Evolutionary conservation across 2,329 filamentous ascomycete species (phyloP), one percentile per base, ranked within the genome.

Genomic region (Venturia oleaginea): DNA sequence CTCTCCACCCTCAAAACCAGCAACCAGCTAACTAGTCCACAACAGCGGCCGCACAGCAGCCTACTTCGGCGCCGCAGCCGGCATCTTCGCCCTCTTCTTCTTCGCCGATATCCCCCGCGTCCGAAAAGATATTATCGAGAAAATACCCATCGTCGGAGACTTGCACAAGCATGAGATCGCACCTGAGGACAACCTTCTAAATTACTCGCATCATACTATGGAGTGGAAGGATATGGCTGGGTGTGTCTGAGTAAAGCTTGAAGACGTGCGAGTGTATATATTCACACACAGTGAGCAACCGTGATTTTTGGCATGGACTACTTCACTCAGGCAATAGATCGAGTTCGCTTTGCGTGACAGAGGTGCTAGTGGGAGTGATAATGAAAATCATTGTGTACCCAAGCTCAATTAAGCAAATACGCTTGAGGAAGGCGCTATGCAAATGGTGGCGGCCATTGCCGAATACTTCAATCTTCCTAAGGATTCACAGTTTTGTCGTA

Each of bases 41-140:
- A 24, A 46, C 51, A 59, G 65, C 63, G 63, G 46, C 57, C 63
- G 61, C 19, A 78, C 84, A 61, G 81, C 79, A 55, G 80, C 75
- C 63, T 78, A 78, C 59, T 86, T 86, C 75, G 85, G 83, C 68
- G 81, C 79, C 67, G 78, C 80, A 59, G 79, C 81, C 51, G 84
- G 82, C 67, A 76, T 84, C 72, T 83, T 84, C 74, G 83, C 82
- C 43, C 72, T 87, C 69, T 86, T 84, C 78, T 85, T 87, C 80
- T 83, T 87, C 76, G 82, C 83, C 70, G 84, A 86, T 70, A 79
- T 87, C 32, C 85, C 85, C 66, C 81, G 80, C 71, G 83, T 88
- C 57, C 79, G 83, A 72, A 79, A 82, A 70, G 85, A 87, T 72
- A 84, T 87, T 68, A 78, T 86, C 73, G 78, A 81, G 75, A 82